Evolutionary conservation across 805 yeast species (phyloP).

Genomic region (Schizosaccharomyces japonicus): DNA sequence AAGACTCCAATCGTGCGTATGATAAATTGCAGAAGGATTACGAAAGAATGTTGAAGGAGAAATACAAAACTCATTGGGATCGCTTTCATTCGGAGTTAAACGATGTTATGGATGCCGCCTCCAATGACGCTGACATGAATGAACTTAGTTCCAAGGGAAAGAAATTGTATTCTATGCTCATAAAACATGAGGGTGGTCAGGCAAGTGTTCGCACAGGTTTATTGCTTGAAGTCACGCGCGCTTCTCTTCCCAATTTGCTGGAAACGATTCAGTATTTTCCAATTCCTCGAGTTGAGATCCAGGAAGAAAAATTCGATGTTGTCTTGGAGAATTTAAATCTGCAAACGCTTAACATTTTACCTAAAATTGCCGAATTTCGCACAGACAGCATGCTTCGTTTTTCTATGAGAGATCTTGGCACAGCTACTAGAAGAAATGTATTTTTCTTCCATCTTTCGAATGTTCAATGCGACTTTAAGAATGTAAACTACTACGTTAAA

Average conservation of each 20-base stretch:
- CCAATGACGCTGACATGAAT: not conserved
- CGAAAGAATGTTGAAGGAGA: slow-evolving; percentile 4
- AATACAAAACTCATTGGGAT: slow-evolving; percentile 7
- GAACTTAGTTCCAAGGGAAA: not conserved
- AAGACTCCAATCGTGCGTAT: slow-evolving; percentile 7
- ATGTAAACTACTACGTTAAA: slow-evolving; percentile 2
- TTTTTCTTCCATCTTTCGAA: not conserved
- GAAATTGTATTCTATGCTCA: not conserved
- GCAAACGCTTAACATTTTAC: not conserved
- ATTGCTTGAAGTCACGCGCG: not conserved
- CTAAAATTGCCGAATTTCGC: not conserved
- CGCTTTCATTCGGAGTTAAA: slow-evolving; percentile 7
- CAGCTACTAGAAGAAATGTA: not conserved
- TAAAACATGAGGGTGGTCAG: not conserved
- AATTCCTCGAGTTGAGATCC: slow-evolving; percentile 1
- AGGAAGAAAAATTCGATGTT: not conserved
- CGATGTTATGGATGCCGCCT: slow-evolving; percentile 6
- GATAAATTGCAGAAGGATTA: slow-evolving; percentile 8
- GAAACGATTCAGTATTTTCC: not conserved
- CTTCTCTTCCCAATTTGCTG: not conserved
- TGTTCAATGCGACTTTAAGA: not conserved
- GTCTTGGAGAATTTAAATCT: slow-evolving; percentile 3
- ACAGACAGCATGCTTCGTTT: not conserved
- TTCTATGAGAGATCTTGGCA: not conserved
- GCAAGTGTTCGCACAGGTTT: not conserved